Percentiles rank a stretch among this genome's conserved stretches.
phyloP scores from a whole-genome alignment of 768 basidiomycete species.

The Suillus spraguei region DNA sequence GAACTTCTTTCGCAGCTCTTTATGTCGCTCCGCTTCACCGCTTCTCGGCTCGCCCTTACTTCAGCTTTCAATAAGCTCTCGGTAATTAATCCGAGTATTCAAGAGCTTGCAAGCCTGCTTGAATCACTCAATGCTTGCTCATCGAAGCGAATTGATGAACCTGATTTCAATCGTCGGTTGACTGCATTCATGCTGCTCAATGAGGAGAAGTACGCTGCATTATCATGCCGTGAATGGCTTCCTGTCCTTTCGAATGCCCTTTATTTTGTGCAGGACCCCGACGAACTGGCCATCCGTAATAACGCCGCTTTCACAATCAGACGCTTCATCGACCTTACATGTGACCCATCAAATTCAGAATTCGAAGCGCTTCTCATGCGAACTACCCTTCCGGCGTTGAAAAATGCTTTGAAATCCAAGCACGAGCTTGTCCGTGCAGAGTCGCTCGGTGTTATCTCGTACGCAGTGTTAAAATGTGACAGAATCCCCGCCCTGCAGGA shows the following conservation, averaged over 20 bases:
- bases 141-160: constrained; percentile 79
- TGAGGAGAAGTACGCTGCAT: constrained; percentile 53
- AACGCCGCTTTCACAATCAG: constrained; percentile 78
- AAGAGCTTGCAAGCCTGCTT: constrained; percentile 54
- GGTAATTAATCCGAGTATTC: constrained; percentile 41
- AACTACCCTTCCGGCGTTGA: constrained; percentile 75
- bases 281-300: constrained; percentile 83
- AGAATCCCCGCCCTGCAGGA: constrained; percentile 67
- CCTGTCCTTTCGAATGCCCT: constrained; percentile 84
- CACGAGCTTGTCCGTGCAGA: constrained; percentile 88
- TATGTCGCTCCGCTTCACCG: constrained; percentile 71
- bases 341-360: constrained; percentile 38
- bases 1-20: constrained; percentile 76
- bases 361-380: constrained; percentile 60
- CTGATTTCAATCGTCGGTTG: constrained; percentile 88
- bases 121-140: constrained; percentile 86
- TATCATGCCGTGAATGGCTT: constrained; percentile 70
- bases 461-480: constrained; percentile 68
- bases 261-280: constrained; percentile 85
- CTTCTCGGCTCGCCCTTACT: constrained; percentile 70
- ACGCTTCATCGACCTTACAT: constrained; percentile 56
- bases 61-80: constrained; percentile 61
- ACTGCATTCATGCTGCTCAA: constrained; percentile 75
- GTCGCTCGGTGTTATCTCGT: constrained; percentile 74
- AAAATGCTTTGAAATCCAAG: constrained; percentile 77